Conservation (phyloP, 768 basidiomycete species). For the Podaxis mareebaensis region DNA sequence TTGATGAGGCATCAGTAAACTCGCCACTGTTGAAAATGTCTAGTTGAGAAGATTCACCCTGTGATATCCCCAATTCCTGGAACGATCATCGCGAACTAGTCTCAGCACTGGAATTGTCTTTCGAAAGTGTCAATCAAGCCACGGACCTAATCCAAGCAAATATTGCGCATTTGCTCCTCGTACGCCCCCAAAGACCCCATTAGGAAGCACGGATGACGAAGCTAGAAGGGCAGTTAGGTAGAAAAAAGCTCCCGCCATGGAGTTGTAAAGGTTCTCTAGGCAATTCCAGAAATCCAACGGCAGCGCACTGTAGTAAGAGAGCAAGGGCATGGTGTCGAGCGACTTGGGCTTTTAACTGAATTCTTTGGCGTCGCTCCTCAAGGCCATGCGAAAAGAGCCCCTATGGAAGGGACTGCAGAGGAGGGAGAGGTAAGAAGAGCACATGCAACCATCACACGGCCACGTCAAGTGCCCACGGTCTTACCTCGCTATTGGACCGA, state of each 20-base stretch:
- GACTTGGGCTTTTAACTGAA: slow-evolving; percentile 6
- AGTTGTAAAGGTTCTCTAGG: slow-evolving; percentile 34
- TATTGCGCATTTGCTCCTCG: slow-evolving; percentile 45
- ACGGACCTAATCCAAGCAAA: slow-evolving; percentile 60
- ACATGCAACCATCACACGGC: slow-evolving; percentile 13
- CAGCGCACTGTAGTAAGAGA: slow-evolving; percentile 34
- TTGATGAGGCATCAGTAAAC: slow-evolving; percentile 22
- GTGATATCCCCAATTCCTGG: slow-evolving; percentile 74
- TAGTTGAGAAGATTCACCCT: slow-evolving; percentile 42
- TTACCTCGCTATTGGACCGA: background rate
- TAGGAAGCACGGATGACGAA: slow-evolving; percentile 30
- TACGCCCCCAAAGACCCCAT: slow-evolving; percentile 25
- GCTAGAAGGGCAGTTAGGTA: slow-evolving; percentile 46
- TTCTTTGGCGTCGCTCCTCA: slow-evolving; percentile 2
- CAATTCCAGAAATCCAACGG: slow-evolving; percentile 40
- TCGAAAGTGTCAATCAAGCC: background rate
- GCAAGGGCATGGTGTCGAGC: slow-evolving; percentile 30
- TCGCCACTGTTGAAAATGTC: background rate
- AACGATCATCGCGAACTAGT: slow-evolving; percentile 2
- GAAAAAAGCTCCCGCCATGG: slow-evolving; percentile 40
- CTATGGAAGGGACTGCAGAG: slow-evolving; percentile 1
- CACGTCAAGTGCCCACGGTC: slow-evolving; percentile 12
- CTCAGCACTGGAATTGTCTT: slow-evolving; percentile 4
- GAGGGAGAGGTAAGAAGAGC: background rate
- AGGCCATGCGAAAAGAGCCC: slow-evolving; percentile 1